These are phyloP conservation scores for Diaporthe nobilis DNA, from an alignment of 2,329 filamentous ascomycete species.

Conservation along the genomic window DNA sequence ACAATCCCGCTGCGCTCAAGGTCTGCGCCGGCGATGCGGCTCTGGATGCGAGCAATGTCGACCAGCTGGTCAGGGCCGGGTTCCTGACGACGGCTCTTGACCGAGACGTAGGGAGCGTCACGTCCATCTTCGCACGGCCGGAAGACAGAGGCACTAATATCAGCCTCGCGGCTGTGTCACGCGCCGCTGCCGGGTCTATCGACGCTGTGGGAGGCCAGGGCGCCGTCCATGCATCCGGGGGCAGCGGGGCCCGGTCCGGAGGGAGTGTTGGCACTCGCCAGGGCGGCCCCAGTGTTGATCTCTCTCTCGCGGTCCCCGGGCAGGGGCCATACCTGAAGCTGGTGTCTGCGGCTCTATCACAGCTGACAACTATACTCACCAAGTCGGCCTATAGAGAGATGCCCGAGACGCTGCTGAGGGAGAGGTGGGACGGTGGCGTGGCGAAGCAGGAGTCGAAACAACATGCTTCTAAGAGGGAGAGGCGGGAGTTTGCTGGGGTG, in stretches of 20 bases:
- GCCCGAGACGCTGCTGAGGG: slow-evolving; percentile 72
- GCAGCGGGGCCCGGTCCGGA: slow-evolving; percentile 53
- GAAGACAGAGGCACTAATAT: slow-evolving; percentile 69
- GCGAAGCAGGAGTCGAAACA: slow-evolving; percentile 58
- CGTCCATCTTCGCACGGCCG: slow-evolving; percentile 60
- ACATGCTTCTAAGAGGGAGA: slow-evolving; percentile 61
- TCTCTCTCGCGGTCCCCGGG: slow-evolving; percentile 75
- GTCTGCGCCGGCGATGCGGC: slow-evolving; percentile 43
- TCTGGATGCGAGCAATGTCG: slow-evolving; percentile 63
- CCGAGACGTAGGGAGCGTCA: slow-evolving; percentile 53
- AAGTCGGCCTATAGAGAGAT: slow-evolving; percentile 74
- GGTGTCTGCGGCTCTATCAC: slow-evolving; percentile 71
- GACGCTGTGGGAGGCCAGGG: slow-evolving; percentile 79
- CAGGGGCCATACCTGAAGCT: slow-evolving; percentile 79
- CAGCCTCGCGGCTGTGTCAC: slow-evolving; percentile 73
- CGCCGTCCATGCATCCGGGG: slow-evolving; percentile 75
- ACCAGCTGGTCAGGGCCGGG: slow-evolving; percentile 74
- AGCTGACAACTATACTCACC: slow-evolving; percentile 71
- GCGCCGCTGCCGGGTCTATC: slow-evolving; percentile 76
- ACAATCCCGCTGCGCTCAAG: slow-evolving; percentile 61
- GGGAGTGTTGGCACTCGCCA: slow-evolving; percentile 45
- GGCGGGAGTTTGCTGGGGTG: slow-evolving; percentile 70
- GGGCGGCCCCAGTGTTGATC: slow-evolving; percentile 58
- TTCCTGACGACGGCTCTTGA: slow-evolving; percentile 70
- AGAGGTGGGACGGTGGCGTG: slow-evolving; percentile 81